Percentiles rank a stretch among this genome's conserved stretches.
phyloP scores from a whole-genome alignment of 345 rosid genomes.

The Euphorbia pulcherrima region DNA sequence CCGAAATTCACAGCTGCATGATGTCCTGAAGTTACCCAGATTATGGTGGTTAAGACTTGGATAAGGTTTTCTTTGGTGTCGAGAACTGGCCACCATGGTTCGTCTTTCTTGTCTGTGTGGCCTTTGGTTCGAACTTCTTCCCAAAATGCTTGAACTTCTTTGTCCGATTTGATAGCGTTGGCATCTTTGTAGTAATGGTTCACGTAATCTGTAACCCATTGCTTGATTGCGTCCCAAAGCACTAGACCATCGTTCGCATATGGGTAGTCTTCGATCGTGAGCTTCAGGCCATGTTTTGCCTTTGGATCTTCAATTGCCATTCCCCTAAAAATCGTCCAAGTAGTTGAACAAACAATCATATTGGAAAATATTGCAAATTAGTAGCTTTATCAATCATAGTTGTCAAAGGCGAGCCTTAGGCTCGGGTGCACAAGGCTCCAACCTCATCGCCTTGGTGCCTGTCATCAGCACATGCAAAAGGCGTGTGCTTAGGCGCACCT shows the following conservation, averaged over 20 bases:
- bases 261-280: slow-evolving; percentile 34
- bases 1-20: slow-evolving; percentile 51
- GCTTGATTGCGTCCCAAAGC: slow-evolving; percentile 28
- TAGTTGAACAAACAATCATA: too few relatives aligned
- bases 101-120: slow-evolving; percentile 20
- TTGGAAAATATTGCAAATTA: too few relatives aligned
- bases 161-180: slow-evolving; percentile 15
- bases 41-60: slow-evolving; percentile 15
- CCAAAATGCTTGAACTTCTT: slow-evolving; percentile 44
- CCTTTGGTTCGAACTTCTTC: slow-evolving; percentile 28
- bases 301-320: slow-evolving; percentile 26
- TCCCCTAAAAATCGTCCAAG: slow-evolving; percentile 19
- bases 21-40: slow-evolving; percentile 42
- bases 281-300: slow-evolving; percentile 30
- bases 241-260: slow-evolving; percentile 34
- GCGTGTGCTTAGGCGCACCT: too few relatives aligned
- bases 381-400: too few relatives aligned
- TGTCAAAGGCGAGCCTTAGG: too few relatives aligned
- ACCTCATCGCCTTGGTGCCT: too few relatives aligned
- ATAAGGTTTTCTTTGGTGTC: neutral
- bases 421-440: too few relatives aligned
- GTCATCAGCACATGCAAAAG: too few relatives aligned
- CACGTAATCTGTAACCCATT: slow-evolving; percentile 29
- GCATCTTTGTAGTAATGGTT: slow-evolving; percentile 25
- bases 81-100: slow-evolving; percentile 22